Percentiles rank a stretch among this genome's conserved stretches.
phyloP scores from a whole-genome alignment of 1,284 basidiomycete genomes.

The Rhizopogon hawkerae region DNA sequence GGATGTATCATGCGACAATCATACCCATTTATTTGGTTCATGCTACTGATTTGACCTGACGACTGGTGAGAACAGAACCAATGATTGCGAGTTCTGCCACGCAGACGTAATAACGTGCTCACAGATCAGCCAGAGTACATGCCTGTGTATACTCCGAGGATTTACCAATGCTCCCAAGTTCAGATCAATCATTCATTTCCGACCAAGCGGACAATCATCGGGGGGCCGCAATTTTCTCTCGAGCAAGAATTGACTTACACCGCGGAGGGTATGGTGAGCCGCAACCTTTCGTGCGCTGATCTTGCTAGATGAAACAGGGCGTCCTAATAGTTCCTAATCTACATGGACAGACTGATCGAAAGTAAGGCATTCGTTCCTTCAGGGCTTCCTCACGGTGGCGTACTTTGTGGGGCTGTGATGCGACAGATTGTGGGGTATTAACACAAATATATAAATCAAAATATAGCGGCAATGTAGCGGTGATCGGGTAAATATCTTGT shows the following conservation, averaged over 20 bases:
- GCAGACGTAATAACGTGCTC: too few species aligned
- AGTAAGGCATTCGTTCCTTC: too few species aligned
- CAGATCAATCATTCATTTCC: constrained; percentile 2
- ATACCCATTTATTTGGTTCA: not conserved
- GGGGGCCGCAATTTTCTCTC: not conserved
- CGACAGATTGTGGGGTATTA: not conserved
- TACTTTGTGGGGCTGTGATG: not conserved
- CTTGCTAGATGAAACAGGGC: not conserved
- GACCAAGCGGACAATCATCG: not conserved
- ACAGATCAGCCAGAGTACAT: too few species aligned
- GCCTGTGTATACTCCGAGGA: not conserved
- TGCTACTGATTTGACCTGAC: not conserved
- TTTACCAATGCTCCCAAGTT: not conserved
- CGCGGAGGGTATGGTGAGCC: not conserved
- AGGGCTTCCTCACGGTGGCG: too few species aligned
- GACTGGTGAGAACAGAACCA: not conserved
- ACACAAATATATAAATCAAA: not conserved
- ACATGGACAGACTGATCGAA: too few species aligned
- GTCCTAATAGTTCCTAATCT: not conserved
- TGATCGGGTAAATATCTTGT: not conserved
- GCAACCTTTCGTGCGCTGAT: not conserved
- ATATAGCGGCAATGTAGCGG: not conserved
- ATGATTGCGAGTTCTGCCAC: not conserved
- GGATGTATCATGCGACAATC: not conserved
- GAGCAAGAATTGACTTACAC: too few species aligned